These are phyloP conservation scores for Climacium dendroides DNA, from an alignment of 225 moss, liverwort and hornwort genomes.

Conservation along the genomic window DNA sequence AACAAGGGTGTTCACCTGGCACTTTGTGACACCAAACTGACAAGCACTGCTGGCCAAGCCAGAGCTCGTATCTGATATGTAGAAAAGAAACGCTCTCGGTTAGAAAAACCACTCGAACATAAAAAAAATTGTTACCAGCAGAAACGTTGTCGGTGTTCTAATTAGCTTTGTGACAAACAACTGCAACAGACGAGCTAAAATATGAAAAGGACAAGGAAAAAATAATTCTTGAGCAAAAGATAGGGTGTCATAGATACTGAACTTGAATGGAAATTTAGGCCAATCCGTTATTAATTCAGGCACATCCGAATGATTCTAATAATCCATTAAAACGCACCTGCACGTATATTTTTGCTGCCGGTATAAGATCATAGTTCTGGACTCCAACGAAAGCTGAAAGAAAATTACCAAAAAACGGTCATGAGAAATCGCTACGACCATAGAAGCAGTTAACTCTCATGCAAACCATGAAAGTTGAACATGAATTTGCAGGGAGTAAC, in stretches of 20 bases:
- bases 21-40: slow-evolving; percentile 80
- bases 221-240: background rate
- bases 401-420: background rate
- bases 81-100: background rate
- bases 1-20: slow-evolving; percentile 34
- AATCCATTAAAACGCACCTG: slow-evolving; percentile 21
- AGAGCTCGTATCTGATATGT: slow-evolving; percentile 54
- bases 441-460: background rate
- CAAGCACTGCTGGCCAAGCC: slow-evolving; percentile 85
- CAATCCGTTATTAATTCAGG: background rate
- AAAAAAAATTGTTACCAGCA: background rate
- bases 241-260: background rate
- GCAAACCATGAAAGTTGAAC: background rate
- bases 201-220: background rate
- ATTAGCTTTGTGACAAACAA: background rate
- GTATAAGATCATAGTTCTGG: slow-evolving; percentile 49
- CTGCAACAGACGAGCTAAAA: background rate
- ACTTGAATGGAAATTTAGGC: background rate
- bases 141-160: background rate
- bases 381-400: slow-evolving; percentile 66
- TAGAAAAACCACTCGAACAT: background rate
- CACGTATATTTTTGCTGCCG: slow-evolving; percentile 61
- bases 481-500: background rate
- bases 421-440: background rate
- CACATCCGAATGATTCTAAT: background rate